Base-by-base conservation (phyloP, 225 moss, liverwort and hornwort species). In the Asterella californica region DNA sequence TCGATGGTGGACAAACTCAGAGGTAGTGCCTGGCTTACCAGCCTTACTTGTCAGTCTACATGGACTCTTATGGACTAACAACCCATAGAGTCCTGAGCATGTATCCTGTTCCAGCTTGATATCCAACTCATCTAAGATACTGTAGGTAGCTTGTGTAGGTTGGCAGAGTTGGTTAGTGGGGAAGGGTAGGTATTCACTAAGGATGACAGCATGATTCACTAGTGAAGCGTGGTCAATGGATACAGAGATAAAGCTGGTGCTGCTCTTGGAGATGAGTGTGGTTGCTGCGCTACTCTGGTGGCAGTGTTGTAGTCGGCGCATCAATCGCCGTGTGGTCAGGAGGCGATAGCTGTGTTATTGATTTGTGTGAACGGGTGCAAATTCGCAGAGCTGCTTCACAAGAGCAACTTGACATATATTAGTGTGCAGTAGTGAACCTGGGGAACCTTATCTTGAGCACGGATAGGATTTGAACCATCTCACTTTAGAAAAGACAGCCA, bases 1-100 rank as follows among this genome's bases (percentile, higher is more conserved):
- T 88, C 83, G 57, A 60, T 85, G 80, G 92, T 94, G 81, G 84
- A 87, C 84, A 92, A 86, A 78, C 90, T 94, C 15, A 85, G 81
- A 85, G 87, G 87, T 87, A 80, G 71, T 22, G 34, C 36, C 6
- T 53, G n/a, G 46, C 10, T 71, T 10, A 17, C 53, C 53, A 50
- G 5, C 17, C 72, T 48, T 38, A 65, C 57, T 57, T 33, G 67
- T 36, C 48, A 54, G 12, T 24, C 48, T 75, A 15, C 48, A 61
- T 55, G 65, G 47, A 45, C 38, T 21, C 15, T 65, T 55, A 4
- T 37, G 45, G 48, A 74, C 52, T 52, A 74, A 49, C 11, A 54
- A 29, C 74, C 74, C 50, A 53, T n/a, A 74, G 52, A 52, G n/a
- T 74, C 74, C 53, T 50, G 9, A 72, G 32, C 32, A 53, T 19